Percentiles rank a stretch among this genome's conserved stretches.
These are phyloP conservation scores for Lecanicillium sp. DNA, from an alignment of 2,329 filamentous ascomycete species.

Conservation along the genomic window DNA sequence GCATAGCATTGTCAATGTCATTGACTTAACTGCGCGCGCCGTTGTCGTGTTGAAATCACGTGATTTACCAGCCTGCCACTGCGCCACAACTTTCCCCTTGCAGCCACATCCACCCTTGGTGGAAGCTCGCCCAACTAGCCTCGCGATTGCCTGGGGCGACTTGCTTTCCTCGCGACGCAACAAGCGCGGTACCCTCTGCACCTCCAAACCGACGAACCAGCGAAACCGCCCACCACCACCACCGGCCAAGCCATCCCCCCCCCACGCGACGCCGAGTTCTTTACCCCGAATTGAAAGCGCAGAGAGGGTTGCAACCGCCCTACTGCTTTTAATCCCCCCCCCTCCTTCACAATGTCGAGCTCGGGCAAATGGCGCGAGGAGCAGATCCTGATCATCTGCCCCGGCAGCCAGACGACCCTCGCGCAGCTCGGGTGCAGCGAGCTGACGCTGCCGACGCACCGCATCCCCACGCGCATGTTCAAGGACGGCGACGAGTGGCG, in stretches of 20 bases:
- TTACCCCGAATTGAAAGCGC: too few species aligned
- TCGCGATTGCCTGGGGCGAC: slow-evolving; percentile 6
- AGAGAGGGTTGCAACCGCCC: too few species aligned
- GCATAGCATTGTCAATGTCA: too few species aligned
- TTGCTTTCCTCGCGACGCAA: slow-evolving; percentile 9
- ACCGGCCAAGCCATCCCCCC: background rate
- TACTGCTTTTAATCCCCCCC: too few species aligned
- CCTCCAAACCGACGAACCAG: too few species aligned
- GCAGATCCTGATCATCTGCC: slow-evolving; percentile 65
- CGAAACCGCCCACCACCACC: too few species aligned
- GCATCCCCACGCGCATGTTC: slow-evolving; percentile 93
- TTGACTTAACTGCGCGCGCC: too few species aligned
- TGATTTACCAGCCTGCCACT: background rate
- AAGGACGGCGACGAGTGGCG: slow-evolving; percentile 70
- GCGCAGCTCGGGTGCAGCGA: slow-evolving; percentile 87
- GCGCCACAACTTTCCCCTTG: slow-evolving; percentile 1
- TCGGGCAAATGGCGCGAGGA: slow-evolving; percentile 59
- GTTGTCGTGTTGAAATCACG: too few species aligned
- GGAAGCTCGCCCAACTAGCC: slow-evolving; percentile 1
- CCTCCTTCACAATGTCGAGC: slow-evolving; percentile 45
- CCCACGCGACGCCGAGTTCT: background rate
- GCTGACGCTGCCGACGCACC: slow-evolving; percentile 82
- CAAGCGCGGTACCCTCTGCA: slow-evolving; percentile 6
- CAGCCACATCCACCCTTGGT: slow-evolving; percentile 6
- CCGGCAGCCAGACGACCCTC: slow-evolving; percentile 82